These are phyloP conservation scores for Taxawa tesnikishii DNA, from an alignment of 2,329 filamentous ascomycete species.

Conservation along the genomic window DNA sequence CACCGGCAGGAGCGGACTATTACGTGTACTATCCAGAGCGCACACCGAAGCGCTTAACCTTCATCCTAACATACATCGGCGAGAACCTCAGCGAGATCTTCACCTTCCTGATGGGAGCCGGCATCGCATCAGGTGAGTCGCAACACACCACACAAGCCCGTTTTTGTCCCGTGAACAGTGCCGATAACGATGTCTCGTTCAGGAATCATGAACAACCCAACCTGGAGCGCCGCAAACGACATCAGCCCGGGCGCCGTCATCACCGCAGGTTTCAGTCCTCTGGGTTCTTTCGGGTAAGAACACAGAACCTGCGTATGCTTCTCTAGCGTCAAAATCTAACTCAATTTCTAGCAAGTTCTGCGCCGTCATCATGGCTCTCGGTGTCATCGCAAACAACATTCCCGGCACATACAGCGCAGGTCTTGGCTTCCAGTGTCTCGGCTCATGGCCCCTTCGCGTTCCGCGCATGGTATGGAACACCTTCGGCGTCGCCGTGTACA, in stretches of 20 bases:
- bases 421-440: constrained; percentile 19
- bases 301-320: no score
- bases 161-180: no score
- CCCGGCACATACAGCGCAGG: constrained; percentile 30
- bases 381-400: constrained; percentile 28
- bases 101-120: constrained; percentile 24
- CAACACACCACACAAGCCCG: no score
- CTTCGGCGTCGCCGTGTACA: constrained; percentile 5
- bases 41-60: constrained; percentile 21
- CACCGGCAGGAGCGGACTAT: constrained; percentile 21
- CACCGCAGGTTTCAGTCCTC: constrained; percentile 21
- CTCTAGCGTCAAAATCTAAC: no score
- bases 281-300: constrained; percentile 28
- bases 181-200: no score
- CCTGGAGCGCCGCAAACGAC: constrained; percentile 17
- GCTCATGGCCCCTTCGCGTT: constrained; percentile 6
- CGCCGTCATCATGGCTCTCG: constrained; percentile 26
- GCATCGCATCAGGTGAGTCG: constrained; percentile 25
- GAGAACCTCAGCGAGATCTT: constrained; percentile 17
- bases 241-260: constrained; percentile 22
- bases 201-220: constrained; percentile 11
- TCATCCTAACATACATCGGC: constrained; percentile 22
- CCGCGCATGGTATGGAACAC: constrained; percentile 11
- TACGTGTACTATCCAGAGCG: constrained; percentile 28
- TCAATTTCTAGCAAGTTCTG: constrained; percentile 29